phyloP scores from a whole-genome alignment of 768 basidiomycete genomes.

The Mrakia blollopis region DNA sequence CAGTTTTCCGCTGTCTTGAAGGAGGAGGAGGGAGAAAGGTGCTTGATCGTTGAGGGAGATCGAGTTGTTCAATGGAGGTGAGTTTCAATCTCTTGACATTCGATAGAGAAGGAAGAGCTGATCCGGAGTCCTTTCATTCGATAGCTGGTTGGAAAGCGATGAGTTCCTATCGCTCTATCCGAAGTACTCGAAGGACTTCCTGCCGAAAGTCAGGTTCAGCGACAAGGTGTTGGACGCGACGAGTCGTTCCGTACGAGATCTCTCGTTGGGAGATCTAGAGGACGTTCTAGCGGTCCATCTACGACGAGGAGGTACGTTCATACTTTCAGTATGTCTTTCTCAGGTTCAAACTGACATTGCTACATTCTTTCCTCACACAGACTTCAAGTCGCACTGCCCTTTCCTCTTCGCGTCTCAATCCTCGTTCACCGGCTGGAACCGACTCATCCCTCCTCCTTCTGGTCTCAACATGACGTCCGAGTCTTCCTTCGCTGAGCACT shows the following conservation, averaged over 20 bases:
- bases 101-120: not conserved
- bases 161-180: not conserved
- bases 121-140: not conserved
- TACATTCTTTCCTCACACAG: not conserved
- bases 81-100: not conserved
- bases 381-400: constrained; percentile 1
- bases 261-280: not conserved
- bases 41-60: constrained; percentile 1
- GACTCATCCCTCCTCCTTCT: not conserved
- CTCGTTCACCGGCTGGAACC: not conserved
- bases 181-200: not conserved
- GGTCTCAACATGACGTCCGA: not conserved
- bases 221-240: not conserved
- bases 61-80: constrained; percentile 2
- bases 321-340: not conserved
- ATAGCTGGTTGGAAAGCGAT: constrained; percentile 2
- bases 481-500: not conserved
- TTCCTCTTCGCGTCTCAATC: not conserved
- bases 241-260: not conserved
- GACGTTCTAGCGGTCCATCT: constrained; percentile 9
- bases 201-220: not conserved
- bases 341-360: not conserved
- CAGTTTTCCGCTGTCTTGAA: not conserved
- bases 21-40: not conserved
- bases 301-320: not conserved